A percentile compares a stretch with the other conserved stretches of the same genome.
Conservation (phyloP, 768 basidiomycete species). For the Sporobolomyces roseus region DNA sequence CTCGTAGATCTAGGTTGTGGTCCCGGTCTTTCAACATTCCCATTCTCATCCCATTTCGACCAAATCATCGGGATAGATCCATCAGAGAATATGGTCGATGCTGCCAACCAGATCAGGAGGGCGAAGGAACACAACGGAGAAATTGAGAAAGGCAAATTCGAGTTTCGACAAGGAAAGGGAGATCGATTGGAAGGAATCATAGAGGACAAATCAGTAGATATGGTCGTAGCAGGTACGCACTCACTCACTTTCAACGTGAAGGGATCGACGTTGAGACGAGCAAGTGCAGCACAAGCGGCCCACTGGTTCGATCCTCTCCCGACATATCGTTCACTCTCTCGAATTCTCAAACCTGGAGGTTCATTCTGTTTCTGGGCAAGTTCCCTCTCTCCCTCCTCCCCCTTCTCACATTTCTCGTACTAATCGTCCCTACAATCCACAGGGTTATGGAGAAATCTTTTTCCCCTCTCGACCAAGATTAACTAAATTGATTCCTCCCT, state of each 20-base stretch:
- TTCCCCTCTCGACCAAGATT: slow-evolving; percentile 60
- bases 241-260: neutral
- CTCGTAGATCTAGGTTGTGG: slow-evolving; percentile 36
- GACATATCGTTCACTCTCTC: slow-evolving; percentile 65
- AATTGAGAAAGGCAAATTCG: slow-evolving; percentile 30
- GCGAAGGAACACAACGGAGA: slow-evolving; percentile 44
- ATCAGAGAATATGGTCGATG: slow-evolving; percentile 65
- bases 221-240: slow-evolving; percentile 62
- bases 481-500: slow-evolving; percentile 60
- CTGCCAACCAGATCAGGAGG: slow-evolving; percentile 41
- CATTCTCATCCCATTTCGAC: slow-evolving; percentile 57
- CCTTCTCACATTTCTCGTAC: neutral
- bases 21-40: slow-evolving; percentile 53
- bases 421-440: neutral
- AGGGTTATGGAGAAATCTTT: slow-evolving; percentile 67
- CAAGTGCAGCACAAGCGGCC: slow-evolving; percentile 63
- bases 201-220: slow-evolving; percentile 59
- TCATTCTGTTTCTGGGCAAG: slow-evolving; percentile 71
- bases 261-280: neutral
- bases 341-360: slow-evolving; percentile 62
- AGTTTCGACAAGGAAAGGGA: slow-evolving; percentile 52
- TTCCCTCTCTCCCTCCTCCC: neutral
- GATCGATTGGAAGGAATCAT: slow-evolving; percentile 55
- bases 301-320: slow-evolving; percentile 77
- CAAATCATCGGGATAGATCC: slow-evolving; percentile 73